Conservation (phyloP, 306 rosid genomes). For the Corylus heterophylla region DNA sequence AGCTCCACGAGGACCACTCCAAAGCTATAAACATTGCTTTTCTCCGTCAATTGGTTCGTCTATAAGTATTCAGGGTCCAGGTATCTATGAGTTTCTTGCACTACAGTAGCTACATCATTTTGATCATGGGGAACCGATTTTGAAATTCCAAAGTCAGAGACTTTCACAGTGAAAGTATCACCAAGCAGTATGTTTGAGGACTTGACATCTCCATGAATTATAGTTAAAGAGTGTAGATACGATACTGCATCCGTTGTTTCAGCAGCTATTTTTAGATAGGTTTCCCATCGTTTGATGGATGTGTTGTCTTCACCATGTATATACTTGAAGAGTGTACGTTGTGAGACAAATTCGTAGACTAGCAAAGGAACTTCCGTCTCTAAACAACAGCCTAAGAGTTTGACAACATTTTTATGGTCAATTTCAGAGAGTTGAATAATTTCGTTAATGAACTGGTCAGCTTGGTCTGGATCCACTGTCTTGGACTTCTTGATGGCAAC, state of each 20-base stretch:
- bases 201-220: too few relatives aligned
- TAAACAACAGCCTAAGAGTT: conserved; percentile 26
- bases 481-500: conserved; percentile 18
- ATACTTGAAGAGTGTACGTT: too few relatives aligned
- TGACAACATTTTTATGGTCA: conserved; percentile 16
- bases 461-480: neutral
- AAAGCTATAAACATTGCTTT: conserved; percentile 44
- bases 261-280: too few relatives aligned
- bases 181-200: too few relatives aligned
- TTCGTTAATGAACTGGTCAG: conserved; percentile 21
- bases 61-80: conserved; percentile 36
- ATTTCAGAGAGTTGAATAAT: conserved; percentile 1
- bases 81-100: conserved; percentile 35
- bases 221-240: too few relatives aligned
- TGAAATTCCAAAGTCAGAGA: too few relatives aligned
- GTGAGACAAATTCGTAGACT: too few relatives aligned
- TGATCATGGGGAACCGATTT: too few relatives aligned
- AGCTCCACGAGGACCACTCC: conserved; percentile 40
- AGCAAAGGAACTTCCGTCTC: neutral
- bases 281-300: too few relatives aligned
- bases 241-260: too few relatives aligned
- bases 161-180: too few relatives aligned
- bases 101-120: conserved; percentile 34
- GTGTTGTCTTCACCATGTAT: too few relatives aligned
- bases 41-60: neutral